Base-by-base conservation (phyloP, 371 early-diverging fungal species). In the Dichotomocladium elegans region DNA sequence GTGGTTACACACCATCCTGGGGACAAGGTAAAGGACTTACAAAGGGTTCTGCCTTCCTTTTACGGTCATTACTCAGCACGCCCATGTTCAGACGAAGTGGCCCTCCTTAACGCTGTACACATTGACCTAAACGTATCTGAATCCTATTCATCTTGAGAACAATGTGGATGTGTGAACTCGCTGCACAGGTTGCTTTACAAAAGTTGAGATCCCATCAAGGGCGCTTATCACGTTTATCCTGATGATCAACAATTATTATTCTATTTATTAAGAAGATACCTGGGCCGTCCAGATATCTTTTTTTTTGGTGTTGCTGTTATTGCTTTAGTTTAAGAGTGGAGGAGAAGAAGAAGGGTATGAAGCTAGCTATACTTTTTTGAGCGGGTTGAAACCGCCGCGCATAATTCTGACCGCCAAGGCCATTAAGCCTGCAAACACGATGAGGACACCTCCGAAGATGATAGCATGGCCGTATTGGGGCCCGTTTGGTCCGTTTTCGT, bases 1-100 rank as follows among this genome's bases (percentile, higher is more conserved):
- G 89, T 64, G 97, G 97, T 4, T 83, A 80, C 55, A 85, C 94
- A 14, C 98, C 98, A n/a, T 97, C 94, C 75, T 92, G 91, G 64
- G 89, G 79, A n/a, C 78, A 80, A 63, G 79, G 77, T 69, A n/a
- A n/a, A n/a, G n/a, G n/a, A n/a, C n/a, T n/a, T n/a, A n/a, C n/a
- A n/a, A n/a, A n/a, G n/a, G n/a, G n/a, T n/a, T n/a, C n/a, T n/a
- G n/a, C n/a, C n/a, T n/a, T n/a, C n/a, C n/a, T n/a, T n/a, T n/a
- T n/a, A n/a, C n/a, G n/a, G n/a, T n/a, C n/a, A n/a, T n/a, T n/a
- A n/a, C n/a, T n/a, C n/a, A n/a, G n/a, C n/a, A n/a, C n/a, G n/a
- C n/a, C n/a, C n/a, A n/a, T n/a, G 72, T 58, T 19, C 15, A 14
- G 48, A 44, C 26, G 26, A 49, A 51, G 41, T 45, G 7, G 44